Percentiles rank a stretch among this genome's conserved stretches.
These are phyloP conservation scores for Tetracladium marchalianum DNA, from an alignment of 495 filamentous ascomycete genomes.

Conservation along the genomic window DNA sequence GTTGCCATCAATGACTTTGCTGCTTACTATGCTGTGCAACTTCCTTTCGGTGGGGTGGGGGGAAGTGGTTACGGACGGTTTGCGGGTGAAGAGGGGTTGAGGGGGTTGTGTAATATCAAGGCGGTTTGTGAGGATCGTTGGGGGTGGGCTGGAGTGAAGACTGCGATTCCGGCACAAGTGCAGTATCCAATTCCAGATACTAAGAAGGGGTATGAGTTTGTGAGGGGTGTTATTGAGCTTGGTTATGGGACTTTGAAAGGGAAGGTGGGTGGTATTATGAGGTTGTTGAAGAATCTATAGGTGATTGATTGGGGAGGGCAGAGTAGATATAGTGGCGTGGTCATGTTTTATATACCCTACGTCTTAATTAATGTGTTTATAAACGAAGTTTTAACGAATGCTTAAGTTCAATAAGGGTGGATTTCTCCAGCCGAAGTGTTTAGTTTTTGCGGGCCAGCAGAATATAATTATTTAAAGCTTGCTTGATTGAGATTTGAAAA, in stretches of 20 bases:
- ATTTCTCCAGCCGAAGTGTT: too few relatives aligned
- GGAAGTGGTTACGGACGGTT: conserved; percentile 91
- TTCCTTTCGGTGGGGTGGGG: conserved; percentile 83
- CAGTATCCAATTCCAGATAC: conserved; percentile 65
- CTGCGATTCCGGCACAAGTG: conserved; percentile 66
- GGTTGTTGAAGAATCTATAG: conserved; percentile 11
- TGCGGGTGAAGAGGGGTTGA: conserved; percentile 81
- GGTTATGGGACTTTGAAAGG: conserved; percentile 31
- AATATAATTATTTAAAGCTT: too few relatives aligned
- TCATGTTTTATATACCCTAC: too few relatives aligned
- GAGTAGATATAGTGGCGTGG: too few relatives aligned
- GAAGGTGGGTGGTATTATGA: conserved; percentile 4
- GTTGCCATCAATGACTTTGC: conserved; percentile 92
- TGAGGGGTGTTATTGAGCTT: conserved; percentile 42
- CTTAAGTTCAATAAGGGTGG: too few relatives aligned
- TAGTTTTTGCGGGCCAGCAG: too few relatives aligned
- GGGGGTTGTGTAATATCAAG: conserved; percentile 78
- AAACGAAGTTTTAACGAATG: too few relatives aligned
- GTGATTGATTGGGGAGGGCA: not conserved
- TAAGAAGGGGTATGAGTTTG: conserved; percentile 44
- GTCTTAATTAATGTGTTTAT: too few relatives aligned
- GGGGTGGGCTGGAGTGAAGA: conserved; percentile 48
- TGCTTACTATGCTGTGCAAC: conserved; percentile 79
- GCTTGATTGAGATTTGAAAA: too few relatives aligned
- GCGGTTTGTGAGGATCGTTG: conserved; percentile 70